Percentiles rank a stretch among this genome's conserved stretches.
These are phyloP conservation scores for Monilinia polystroma DNA, from an alignment of 2,329 filamentous ascomycete genomes.

Conservation along the genomic window DNA sequence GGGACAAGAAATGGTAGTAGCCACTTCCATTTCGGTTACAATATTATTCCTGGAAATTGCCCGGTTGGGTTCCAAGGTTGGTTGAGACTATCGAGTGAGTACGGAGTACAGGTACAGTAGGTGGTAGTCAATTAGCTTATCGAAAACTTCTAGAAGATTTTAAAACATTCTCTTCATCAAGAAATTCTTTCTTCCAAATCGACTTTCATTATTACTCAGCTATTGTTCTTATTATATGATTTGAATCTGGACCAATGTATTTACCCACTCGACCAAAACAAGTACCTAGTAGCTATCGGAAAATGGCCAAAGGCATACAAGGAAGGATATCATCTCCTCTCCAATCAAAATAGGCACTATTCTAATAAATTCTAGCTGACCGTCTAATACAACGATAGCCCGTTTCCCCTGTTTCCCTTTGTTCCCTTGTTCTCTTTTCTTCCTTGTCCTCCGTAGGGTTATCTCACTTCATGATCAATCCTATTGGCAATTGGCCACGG, in stretches of 20 bases:
- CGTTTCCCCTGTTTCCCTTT: not conserved
- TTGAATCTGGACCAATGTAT: not conserved
- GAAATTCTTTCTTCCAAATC: not conserved
- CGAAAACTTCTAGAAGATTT: conserved; percentile 17
- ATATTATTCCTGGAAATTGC: not conserved
- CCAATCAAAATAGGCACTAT: not conserved
- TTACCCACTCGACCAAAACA: not conserved
- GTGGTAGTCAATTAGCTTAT: not conserved
- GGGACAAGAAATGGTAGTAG: not conserved
- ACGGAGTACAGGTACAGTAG: too few species aligned
- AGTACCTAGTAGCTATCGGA: conserved; percentile 1
- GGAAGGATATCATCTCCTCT: not conserved
- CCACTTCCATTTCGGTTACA: conserved; percentile 9
- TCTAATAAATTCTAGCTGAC: too few species aligned
- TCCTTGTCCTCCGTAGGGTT: not conserved
- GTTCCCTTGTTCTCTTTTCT: not conserved
- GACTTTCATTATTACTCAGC: not conserved
- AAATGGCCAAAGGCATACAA: not conserved
- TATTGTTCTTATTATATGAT: not conserved
- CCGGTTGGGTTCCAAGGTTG: too few species aligned
- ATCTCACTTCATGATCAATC: not conserved
- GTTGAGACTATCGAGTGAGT: too few species aligned
- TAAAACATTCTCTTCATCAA: conserved; percentile 2
- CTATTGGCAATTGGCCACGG: conserved; percentile 13
- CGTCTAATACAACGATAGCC: not conserved